Conservation (phyloP, 2,329 filamentous ascomycete genomes). For the Fusarium sp. region DNA sequence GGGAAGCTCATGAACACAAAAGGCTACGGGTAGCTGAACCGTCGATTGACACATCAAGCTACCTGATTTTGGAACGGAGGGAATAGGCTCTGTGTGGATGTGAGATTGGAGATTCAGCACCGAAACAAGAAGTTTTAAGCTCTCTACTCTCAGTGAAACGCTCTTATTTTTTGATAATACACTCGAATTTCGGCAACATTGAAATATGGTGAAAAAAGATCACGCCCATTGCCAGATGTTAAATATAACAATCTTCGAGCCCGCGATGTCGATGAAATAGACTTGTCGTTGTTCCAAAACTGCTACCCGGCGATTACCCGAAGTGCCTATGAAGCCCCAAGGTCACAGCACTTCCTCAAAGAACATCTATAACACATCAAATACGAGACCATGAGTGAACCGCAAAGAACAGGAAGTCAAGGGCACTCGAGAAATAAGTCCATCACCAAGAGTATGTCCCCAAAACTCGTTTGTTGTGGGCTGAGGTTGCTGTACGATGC, state of each 20-base stretch:
- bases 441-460: constrained; percentile 52
- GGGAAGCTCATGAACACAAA: background rate
- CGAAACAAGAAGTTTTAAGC: too few relatives aligned
- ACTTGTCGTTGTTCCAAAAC: background rate
- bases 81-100: too few relatives aligned
- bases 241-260: background rate
- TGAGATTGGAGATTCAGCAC: too few relatives aligned
- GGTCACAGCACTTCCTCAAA: constrained; percentile 18
- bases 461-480: background rate
- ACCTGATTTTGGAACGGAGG: too few relatives aligned
- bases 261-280: background rate
- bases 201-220: too few relatives aligned
- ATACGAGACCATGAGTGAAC: constrained; percentile 47
- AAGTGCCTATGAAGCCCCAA: constrained; percentile 20
- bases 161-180: too few relatives aligned
- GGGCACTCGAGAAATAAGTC: constrained; percentile 55
- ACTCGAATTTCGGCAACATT: too few relatives aligned
- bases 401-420: constrained; percentile 45
- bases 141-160: too few relatives aligned
- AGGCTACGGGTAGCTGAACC: background rate
- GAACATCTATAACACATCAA: constrained; percentile 11
- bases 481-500: background rate
- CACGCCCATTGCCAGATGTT: background rate
- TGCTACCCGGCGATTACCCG: constrained; percentile 44
- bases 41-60: background rate